A percentile compares a stretch with the other conserved stretches of the same genome.
Evolutionary conservation across 2,329 filamentous ascomycete species (phyloP).

Genomic region (Phaeosphaeriaceae sp.): DNA sequence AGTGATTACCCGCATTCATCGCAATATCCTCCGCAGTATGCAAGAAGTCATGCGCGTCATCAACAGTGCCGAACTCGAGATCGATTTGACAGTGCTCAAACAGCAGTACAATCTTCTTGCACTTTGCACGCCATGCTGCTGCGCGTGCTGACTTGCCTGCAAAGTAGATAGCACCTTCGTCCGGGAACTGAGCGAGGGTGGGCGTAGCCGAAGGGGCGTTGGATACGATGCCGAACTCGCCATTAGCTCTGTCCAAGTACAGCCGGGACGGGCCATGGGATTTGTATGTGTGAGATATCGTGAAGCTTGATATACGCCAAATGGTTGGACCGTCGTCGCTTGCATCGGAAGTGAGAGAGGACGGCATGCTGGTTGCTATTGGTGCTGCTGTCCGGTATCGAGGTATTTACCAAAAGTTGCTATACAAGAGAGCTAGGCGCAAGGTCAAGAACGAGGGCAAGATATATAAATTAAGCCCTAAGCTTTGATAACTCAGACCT

Average conservation of each 20-base stretch:
- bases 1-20: conserved; percentile 11
- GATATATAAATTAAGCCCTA: too few species aligned
- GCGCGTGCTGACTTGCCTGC: conserved; percentile 13
- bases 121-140: conserved; percentile 14
- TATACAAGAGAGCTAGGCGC: too few species aligned
- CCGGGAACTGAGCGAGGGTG: conserved; percentile 8
- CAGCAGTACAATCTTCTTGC: conserved; percentile 23
- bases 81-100: conserved; percentile 22
- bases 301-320: conserved; percentile 19
- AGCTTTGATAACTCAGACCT: too few species aligned
- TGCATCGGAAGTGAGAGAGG: too few species aligned
- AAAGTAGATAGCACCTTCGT: conserved; percentile 24
- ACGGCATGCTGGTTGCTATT: too few species aligned
- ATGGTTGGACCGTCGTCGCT: background rate
- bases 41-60: conserved; percentile 16
- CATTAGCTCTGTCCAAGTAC: conserved; percentile 20
- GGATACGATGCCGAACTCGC: conserved; percentile 24
- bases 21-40: conserved; percentile 12
- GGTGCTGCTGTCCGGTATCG: too few species aligned
- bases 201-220: background rate
- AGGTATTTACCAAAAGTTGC: too few species aligned
- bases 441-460: too few species aligned
- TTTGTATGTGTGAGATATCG: conserved; percentile 13
- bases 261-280: conserved; percentile 1
- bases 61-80: conserved; percentile 14